A percentile compares a stretch with the other conserved stretches of the same genome.
phyloP scores from a whole-genome alignment of 805 yeast genomes.

The Teunomyces kruisii region DNA sequence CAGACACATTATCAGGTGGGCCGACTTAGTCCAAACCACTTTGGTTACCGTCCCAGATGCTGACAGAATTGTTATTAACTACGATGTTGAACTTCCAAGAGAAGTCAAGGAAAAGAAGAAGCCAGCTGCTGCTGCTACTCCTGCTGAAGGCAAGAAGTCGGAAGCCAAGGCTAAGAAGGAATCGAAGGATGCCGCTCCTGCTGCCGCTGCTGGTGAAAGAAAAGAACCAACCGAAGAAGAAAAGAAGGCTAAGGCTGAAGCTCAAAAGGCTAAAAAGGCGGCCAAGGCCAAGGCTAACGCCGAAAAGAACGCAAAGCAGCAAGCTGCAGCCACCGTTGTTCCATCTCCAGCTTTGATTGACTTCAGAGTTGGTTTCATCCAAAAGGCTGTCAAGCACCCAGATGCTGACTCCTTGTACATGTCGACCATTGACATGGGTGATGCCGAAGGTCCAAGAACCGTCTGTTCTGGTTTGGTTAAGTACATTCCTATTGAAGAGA shows the following conservation, averaged over 20 bases:
- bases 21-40: constrained; percentile 77
- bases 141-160: constrained; percentile 24
- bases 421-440: constrained; percentile 96
- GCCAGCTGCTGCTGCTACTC: constrained; percentile 30
- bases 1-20: constrained; percentile 93
- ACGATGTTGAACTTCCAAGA: constrained; percentile 66
- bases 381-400: constrained; percentile 95
- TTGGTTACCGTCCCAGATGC: constrained; percentile 53
- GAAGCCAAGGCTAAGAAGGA: constrained; percentile 41
- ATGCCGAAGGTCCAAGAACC: constrained; percentile 95
- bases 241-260: constrained; percentile 50
- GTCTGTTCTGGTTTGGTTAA: constrained; percentile 96
- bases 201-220: constrained; percentile 16
- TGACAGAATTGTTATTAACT: constrained; percentile 57
- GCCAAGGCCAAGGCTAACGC: constrained; percentile 64
- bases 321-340: constrained; percentile 57
- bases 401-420: constrained; percentile 96
- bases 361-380: constrained; percentile 93
- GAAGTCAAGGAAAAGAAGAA: constrained; percentile 67
- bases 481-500: constrained; percentile 83
- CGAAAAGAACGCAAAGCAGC: constrained; percentile 45
- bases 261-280: constrained; percentile 61
- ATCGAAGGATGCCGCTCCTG: constrained; percentile 35
- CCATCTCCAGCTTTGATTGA: constrained; percentile 85
- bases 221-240: constrained; percentile 39